These are phyloP conservation scores for Scutellaria minor DNA, from an alignment of 257 asterid species.

Conservation along the genomic window DNA sequence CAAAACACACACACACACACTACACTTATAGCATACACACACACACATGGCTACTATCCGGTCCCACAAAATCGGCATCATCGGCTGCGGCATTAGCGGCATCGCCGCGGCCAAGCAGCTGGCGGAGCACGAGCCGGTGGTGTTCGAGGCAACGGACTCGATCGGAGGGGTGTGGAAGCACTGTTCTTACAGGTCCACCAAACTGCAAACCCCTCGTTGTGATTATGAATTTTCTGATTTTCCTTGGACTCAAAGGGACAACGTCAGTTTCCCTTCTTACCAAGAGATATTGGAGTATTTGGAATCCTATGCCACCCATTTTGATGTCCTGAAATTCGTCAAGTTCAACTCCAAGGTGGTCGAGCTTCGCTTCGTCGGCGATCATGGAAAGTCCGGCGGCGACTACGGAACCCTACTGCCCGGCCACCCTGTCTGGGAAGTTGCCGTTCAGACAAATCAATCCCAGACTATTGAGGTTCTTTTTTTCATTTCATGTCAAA, in stretches of 20 bases:
- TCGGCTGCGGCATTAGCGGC: constrained; percentile 89
- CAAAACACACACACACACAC: neutral
- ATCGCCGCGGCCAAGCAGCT: constrained; percentile 83
- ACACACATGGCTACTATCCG: constrained; percentile 35
- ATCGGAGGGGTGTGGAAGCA: constrained; percentile 93
- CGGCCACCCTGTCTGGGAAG: constrained; percentile 82
- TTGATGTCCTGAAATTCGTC: constrained; percentile 66
- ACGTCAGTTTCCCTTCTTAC: constrained; percentile 67
- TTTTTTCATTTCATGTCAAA: neutral
- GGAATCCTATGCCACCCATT: constrained; percentile 64
- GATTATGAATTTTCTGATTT: constrained; percentile 89
- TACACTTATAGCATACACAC: too few species aligned
- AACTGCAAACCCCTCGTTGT: constrained; percentile 84
- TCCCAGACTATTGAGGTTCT: constrained; percentile 65
- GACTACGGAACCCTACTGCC: constrained; percentile 55
- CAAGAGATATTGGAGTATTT: constrained; percentile 72
- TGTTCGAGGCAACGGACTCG: constrained; percentile 76
- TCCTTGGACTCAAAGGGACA: constrained; percentile 87
- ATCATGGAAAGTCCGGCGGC: constrained; percentile 37
- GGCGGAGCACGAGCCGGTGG: constrained; percentile 57
- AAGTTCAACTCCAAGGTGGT: constrained; percentile 79
- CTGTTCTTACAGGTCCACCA: constrained; percentile 69
- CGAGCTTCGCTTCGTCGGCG: constrained; percentile 66
- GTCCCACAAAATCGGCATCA: constrained; percentile 59
- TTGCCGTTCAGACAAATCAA: constrained; percentile 60